Base-by-base conservation (phyloP, 129 eudicot genomes). In the Scalesia atractyloides region DNA sequence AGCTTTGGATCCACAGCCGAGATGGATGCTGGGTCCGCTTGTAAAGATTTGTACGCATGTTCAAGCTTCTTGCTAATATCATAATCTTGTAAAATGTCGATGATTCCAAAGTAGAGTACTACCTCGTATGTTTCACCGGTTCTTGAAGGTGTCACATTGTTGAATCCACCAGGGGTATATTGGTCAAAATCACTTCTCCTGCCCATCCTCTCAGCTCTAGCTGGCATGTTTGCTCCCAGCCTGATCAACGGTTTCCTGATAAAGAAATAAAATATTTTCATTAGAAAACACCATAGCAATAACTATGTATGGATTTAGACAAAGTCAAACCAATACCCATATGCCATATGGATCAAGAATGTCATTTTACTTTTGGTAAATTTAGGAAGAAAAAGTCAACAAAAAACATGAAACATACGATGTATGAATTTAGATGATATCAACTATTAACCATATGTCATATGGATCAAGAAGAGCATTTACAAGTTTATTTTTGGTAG, bases 171-270 rank as follows among this genome's bases (percentile, higher is more conserved):
- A 0, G 88, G 88, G 61, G 83, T 77, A 53, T 83, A 92, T 73
- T 90, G 95, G 77, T 94, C 96, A 63, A 84, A 90, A 71, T 94
- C 99, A 9, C 96, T 94, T 72, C 87, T 69, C 71, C 99, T 77
- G 17, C 88, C 89, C 79, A 94, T 80, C 33, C 95, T 80, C 61
- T 90, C 96, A 3, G 96, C 99, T 75, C 96, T 84, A 19, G 96
- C 99, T 22, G 99, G 99, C 99, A 94, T 88, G 77, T 94, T 94
- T 9, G 99, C 96, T 47, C 99, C 99, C 48, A 94, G 74, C 52
- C 91, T 81, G 44, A 94, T 94, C 77, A 90, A 75, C 1, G 99
- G 97, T 74, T 90, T 94, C 89, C 99, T 90, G 83, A 72, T 73
- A 43, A 1, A 13, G 30, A 12, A 44, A 68, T 12, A 18, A 5